Base-by-base conservation (phyloP, 179 eudicot species). In the Sideroxylon spinosum region DNA sequence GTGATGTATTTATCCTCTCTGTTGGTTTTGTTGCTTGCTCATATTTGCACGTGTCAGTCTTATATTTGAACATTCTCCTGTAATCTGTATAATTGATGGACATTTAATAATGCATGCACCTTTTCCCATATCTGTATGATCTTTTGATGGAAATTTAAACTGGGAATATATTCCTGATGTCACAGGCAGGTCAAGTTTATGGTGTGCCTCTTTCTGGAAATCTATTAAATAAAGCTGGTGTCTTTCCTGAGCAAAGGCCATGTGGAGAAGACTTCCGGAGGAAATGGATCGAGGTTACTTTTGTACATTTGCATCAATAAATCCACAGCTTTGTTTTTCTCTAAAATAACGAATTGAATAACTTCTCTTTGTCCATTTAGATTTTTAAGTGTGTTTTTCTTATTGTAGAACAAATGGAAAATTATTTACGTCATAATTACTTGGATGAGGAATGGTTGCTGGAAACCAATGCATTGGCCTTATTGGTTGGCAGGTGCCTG, bases 171-270 rank as follows among this genome's bases (percentile, higher is more conserved):
- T 61, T 84, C 28, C 69, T 28, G 55, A 44, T 66, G 22, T 81
- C 74, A 80, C 97, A 95, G 99, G 99, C 97, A 25, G 99, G 99
- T 68, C 99, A 95, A 85, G 98, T 93, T 74, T 95, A 95, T 88
- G 99, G 97, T 61, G 95, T 93, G 84, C 93, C 99, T 59, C 92
- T 95, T 80, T 89, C 95, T 86, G 97, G 98, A 79, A 20, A 77
- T 32, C 84, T 92, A 71, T 82, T 95, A 81, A 88, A 90, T 62
- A 93, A 92, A 83, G 86, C 95, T 73, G 84, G 91, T 76, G 80
- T 88, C 76, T 92, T 87, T 68, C 97, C 97, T 26, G 99, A 95
- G 80, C 99, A 87, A 86, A 90, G 88, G 81, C 81, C 97, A 67
- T 91, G 86, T 86, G 89, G 94, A 64, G 99, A 95, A 81, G 99